Conservation (phyloP, 1,284 basidiomycete species). For the Cutaneotrichosporon mucoides region DNA sequence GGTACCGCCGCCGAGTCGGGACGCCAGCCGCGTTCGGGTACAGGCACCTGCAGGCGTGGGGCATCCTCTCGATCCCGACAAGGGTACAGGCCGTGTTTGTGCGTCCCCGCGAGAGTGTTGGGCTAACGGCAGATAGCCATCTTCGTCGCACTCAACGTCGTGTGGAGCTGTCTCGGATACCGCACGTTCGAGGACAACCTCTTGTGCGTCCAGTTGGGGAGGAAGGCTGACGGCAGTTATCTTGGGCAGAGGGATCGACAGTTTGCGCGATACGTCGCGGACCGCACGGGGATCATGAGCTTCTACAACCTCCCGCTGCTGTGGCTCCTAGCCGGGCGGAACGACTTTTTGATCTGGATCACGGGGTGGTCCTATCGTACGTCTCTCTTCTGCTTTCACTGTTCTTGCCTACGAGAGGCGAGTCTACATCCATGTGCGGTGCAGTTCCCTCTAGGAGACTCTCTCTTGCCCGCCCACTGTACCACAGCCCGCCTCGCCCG, state of each 20-base stretch:
- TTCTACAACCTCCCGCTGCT: slow-evolving; percentile 33
- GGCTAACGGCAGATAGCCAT: slow-evolving; percentile 19
- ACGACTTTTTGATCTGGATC: slow-evolving; percentile 35
- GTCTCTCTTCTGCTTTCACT: neutral
- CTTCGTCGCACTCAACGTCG: slow-evolving; percentile 27
- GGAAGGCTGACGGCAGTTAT: neutral
- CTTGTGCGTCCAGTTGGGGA: slow-evolving; percentile 6
- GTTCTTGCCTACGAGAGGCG: no score
- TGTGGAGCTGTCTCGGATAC: slow-evolving; percentile 51
- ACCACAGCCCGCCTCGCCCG: no score
- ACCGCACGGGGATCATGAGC: slow-evolving; percentile 31
- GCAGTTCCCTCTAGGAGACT: no score
- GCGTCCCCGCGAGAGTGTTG: neutral
- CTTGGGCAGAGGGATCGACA: slow-evolving; percentile 9
- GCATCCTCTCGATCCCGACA: slow-evolving; percentile 25
- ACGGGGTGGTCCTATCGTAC: slow-evolving; percentile 32
- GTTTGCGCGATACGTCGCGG: slow-evolving; percentile 24
- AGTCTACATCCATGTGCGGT: no score
- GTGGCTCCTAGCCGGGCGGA: slow-evolving; percentile 29
- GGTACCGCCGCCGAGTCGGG: slow-evolving; percentile 19
- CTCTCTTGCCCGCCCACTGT: no score
- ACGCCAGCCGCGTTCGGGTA: slow-evolving; percentile 27
- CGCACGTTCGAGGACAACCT: slow-evolving; percentile 53
- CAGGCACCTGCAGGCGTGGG: slow-evolving; percentile 22
- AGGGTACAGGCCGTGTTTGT: slow-evolving; percentile 28